Evolutionary conservation across 2,329 filamentous ascomycete species (phyloP), one percentile per base, ranked within the genome.

Genomic region (Aphanoascus verrucosus): DNA sequence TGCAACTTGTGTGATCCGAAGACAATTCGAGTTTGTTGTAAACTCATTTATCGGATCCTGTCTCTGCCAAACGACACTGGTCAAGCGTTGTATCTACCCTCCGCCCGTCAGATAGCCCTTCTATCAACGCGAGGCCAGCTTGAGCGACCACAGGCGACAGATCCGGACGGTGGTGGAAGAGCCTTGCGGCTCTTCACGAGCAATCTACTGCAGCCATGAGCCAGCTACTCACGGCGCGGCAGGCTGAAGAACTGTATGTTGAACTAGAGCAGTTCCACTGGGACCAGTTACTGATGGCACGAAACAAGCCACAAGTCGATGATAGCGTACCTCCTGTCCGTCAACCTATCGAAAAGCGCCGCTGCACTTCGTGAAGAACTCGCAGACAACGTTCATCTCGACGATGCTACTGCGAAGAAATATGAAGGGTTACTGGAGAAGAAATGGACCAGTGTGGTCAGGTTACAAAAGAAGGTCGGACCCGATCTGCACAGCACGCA

Each of bases 361-460:
- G 74, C 81, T 43, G 80, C 85, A 20, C 74, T 96, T 56, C 82
- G 88, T 57, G 78, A 85, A 64, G 90, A 96, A 69, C 78, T 95
- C 3, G 79, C 82, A 49, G 81, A 86, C 59, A 76, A 73, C 37
- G 72, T 80, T 53, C 72, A 73, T 46, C 90, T 94, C 63, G 88
- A 95, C 66, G 77, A 86, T 57, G 79, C 80, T 15, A 95, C 88
- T 17, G 79, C 84, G 50, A 95, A 95, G 75, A 95, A 94, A 72
- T 97, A 96, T 73, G 89, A 95, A 71, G 86, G 87, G 1, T 72
- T 97, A 28, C 72, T 97, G 60, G 91, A 97, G 77, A 96, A 95
- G 80, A 97, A 97, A 76, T 97, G 91, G 91, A 97, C 91, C 17
- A 93, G 88, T 63, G 86, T 97, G 28, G 89, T 96, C 63, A 80